Evolutionary conservation across 495 filamentous ascomycete species (phyloP).

Genomic region (Neurospora sp.): DNA sequence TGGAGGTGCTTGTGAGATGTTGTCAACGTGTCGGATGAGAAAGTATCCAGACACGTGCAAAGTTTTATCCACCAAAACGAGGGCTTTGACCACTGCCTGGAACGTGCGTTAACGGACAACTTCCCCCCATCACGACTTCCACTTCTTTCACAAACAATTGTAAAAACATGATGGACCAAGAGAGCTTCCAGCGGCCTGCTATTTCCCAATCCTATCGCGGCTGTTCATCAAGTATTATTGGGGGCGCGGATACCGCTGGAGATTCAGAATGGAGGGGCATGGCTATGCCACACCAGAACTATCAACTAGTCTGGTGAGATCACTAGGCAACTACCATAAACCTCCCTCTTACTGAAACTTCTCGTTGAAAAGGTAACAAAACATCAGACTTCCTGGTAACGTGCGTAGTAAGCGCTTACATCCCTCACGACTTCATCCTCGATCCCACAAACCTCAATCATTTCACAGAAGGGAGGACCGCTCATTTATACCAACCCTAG

Average conservation of each 20-base stretch:
- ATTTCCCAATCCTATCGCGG: neutral
- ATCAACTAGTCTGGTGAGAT: neutral
- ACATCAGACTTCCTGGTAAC: neutral
- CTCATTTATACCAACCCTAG: neutral
- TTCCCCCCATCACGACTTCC: neutral
- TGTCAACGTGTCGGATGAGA: too few relatives aligned
- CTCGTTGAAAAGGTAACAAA: neutral
- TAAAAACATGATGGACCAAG: too few relatives aligned
- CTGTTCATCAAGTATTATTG: neutral
- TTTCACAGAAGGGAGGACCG: neutral
- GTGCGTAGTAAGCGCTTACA: neutral
- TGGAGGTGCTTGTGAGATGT: neutral
- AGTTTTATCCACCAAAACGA: too few relatives aligned
- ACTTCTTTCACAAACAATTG: neutral
- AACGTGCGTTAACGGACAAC: neutral
- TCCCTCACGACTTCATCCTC: neutral
- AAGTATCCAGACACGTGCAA: too few relatives aligned
- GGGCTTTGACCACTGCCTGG: neutral
- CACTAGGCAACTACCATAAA: neutral
- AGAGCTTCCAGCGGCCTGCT: too few relatives aligned
- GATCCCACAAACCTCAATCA: neutral
- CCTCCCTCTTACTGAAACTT: neutral
- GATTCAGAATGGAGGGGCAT: neutral
- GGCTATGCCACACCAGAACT: neutral
- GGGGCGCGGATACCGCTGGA: neutral